phyloP scores from a whole-genome alignment of 805 yeast species.

The Metschnikowia koreensis region DNA sequence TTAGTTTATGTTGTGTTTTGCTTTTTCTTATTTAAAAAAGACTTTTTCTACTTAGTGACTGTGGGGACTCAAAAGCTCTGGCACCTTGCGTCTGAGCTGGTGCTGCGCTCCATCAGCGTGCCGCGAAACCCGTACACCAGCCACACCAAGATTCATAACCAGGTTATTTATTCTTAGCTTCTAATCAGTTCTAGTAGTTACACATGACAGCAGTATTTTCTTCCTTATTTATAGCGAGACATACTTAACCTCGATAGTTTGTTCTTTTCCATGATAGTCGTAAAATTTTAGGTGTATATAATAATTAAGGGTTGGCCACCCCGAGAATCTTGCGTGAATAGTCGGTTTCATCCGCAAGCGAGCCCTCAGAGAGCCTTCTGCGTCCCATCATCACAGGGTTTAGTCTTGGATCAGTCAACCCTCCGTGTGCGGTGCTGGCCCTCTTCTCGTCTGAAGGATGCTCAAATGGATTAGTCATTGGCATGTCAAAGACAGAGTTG shows the following conservation, averaged over 20 bases:
- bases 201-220: neutral
- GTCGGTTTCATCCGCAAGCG: constrained; percentile 82
- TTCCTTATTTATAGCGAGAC: too few species aligned
- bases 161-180: neutral
- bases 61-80: neutral
- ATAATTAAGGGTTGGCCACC: constrained; percentile 70
- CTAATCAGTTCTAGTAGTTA: neutral
- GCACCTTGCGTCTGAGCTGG: neutral
- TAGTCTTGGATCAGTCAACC: constrained; percentile 55
- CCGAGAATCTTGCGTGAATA: constrained; percentile 76
- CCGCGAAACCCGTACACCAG: constrained; percentile 4
- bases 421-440: constrained; percentile 16
- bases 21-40: neutral
- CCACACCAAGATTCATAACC: neutral
- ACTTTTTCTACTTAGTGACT: neutral
- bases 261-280: constrained; percentile 5
- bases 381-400: constrained; percentile 80
- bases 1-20: too few species aligned
- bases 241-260: neutral
- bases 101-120: neutral
- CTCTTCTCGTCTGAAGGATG: constrained; percentile 47
- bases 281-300: constrained; percentile 1
- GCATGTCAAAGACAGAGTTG: constrained; percentile 37
- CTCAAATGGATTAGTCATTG: constrained; percentile 60
- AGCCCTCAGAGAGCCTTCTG: constrained; percentile 80